These are phyloP conservation scores for Phoma herbarum DNA, from an alignment of 2,329 filamentous ascomycete species.

Conservation along the genomic window DNA sequence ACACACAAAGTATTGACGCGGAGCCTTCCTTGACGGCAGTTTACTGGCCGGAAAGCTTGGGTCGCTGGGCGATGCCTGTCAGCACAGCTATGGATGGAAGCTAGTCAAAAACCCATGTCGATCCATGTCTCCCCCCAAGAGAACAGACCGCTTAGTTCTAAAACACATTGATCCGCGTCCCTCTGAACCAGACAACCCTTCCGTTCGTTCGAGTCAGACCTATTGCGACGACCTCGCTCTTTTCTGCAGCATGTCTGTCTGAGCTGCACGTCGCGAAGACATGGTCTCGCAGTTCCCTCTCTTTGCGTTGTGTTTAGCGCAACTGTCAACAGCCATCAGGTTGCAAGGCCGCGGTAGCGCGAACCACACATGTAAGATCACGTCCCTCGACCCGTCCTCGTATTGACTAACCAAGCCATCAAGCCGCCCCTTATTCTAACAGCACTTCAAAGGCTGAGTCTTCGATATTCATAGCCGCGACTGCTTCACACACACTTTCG, in stretches of 20 bases:
- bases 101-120: conserved; percentile 20
- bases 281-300: conserved; percentile 28
- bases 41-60: conserved; percentile 4
- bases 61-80: conserved; percentile 21
- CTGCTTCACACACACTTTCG: not conserved
- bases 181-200: conserved; percentile 27
- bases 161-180: conserved; percentile 30
- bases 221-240: conserved; percentile 32
- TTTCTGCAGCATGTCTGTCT: conserved; percentile 31
- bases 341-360: conserved; percentile 35
- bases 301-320: conserved; percentile 28
- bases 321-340: conserved; percentile 27
- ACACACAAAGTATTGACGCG: not conserved
- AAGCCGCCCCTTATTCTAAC: conserved; percentile 43
- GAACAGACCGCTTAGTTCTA: conserved; percentile 23
- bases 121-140: conserved; percentile 11
- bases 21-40: not conserved
- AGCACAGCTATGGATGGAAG: conserved; percentile 15
- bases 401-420: conserved; percentile 42
- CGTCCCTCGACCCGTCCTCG: conserved; percentile 26
- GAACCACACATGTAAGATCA: conserved; percentile 36
- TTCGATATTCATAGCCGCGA: conserved; percentile 7
- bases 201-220: conserved; percentile 23
- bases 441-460: conserved; percentile 24
- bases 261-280: conserved; percentile 29